A percentile compares a stretch with the other conserved stretches of the same genome.
Conservation (phyloP, 2,329 filamentous ascomycete species). For the Venturia carpophila region DNA sequence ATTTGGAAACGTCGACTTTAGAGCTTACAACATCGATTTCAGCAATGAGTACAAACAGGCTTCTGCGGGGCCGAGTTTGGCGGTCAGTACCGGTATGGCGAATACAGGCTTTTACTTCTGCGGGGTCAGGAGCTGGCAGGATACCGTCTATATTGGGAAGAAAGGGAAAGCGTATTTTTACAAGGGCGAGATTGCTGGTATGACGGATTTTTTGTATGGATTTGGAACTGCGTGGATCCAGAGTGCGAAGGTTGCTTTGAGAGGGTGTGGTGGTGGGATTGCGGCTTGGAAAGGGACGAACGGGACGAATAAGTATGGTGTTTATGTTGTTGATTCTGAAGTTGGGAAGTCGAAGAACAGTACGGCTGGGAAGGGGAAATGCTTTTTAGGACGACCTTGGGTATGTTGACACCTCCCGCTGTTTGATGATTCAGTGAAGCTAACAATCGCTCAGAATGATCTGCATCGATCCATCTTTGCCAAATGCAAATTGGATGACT, state of each 20-base stretch:
- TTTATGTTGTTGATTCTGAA: constrained; percentile 52
- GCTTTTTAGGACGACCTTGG: constrained; percentile 55
- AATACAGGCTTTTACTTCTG: constrained; percentile 61
- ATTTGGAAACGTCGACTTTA: constrained; percentile 56
- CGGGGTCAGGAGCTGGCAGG: constrained; percentile 60
- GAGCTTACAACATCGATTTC: constrained; percentile 60
- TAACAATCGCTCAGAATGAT: constrained; percentile 37
- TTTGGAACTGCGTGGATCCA: constrained; percentile 59
- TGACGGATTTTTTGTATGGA: constrained; percentile 63
- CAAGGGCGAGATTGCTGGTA: constrained; percentile 51
- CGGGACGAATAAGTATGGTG: constrained; percentile 62
- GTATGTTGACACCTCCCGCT: constrained; percentile 2
- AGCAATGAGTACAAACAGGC: constrained; percentile 50
- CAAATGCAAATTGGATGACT: constrained; percentile 47
- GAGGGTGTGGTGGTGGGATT: constrained; percentile 57
- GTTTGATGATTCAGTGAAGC: neutral
- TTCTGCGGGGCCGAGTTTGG: constrained; percentile 50
- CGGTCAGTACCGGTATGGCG: constrained; percentile 53
- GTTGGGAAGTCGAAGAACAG: constrained; percentile 47
- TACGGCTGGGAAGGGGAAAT: constrained; percentile 39
- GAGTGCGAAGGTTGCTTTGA: constrained; percentile 46
- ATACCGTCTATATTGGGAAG: constrained; percentile 61
- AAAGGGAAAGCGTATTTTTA: constrained; percentile 59
- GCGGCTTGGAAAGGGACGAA: constrained; percentile 61
- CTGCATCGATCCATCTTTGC: constrained; percentile 51